A percentile compares a stretch with the other conserved stretches of the same genome.
Conservation (phyloP, 2,329 filamentous ascomycete species). For the Verticillium dahliae region DNA sequence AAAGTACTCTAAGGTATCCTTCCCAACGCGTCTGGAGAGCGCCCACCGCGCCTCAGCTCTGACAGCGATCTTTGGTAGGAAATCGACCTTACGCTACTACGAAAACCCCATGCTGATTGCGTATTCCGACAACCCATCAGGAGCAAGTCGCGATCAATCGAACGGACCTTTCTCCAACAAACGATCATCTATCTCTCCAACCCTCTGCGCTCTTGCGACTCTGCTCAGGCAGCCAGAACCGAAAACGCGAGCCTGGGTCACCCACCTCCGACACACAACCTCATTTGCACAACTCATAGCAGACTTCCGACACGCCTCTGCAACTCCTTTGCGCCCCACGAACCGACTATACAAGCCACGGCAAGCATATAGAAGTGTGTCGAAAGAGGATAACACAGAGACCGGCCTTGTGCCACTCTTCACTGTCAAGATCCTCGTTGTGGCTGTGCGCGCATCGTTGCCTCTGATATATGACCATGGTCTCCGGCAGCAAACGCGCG, state of each 20-base stretch:
- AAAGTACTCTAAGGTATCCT: neutral
- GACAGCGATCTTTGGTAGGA: neutral
- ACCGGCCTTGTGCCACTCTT: neutral
- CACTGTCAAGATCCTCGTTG: too few species aligned
- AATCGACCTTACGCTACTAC: neutral
- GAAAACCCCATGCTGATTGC: neutral
- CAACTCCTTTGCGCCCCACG: neutral
- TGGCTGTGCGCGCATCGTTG: neutral
- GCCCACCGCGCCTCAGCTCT: neutral
- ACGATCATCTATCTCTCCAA: too few species aligned
- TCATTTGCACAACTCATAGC: neutral
- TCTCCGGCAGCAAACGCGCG: conserved; percentile 42
- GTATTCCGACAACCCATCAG: neutral
- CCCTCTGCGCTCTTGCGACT: too few species aligned
- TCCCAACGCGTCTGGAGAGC: neutral
- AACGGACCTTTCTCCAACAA: neutral
- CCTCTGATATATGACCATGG: neutral
- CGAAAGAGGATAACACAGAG: neutral
- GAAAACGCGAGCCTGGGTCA: neutral
- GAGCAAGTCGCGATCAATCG: too few species aligned
- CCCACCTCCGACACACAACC: neutral
- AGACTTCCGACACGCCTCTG: neutral
- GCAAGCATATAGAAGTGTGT: neutral
- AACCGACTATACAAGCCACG: neutral
- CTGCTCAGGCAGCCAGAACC: too few species aligned